Conservation (phyloP, 2,329 filamentous ascomycete genomes). For the Stromatinia cepivora region DNA sequence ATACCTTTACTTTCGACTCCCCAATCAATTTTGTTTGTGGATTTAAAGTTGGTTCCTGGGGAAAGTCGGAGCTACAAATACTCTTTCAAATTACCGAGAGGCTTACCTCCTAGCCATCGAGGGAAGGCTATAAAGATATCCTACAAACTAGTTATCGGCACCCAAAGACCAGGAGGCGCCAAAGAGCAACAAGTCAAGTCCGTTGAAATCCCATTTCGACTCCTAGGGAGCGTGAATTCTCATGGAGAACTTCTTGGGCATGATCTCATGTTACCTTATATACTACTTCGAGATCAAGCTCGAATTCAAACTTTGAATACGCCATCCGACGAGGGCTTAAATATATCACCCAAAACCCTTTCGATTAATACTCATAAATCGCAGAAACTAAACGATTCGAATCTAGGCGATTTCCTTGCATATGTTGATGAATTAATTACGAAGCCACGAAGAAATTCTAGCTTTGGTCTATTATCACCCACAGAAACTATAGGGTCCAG, state of each 20-base stretch:
- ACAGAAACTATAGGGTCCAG: conserved; percentile 59
- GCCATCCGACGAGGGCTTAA: conserved; percentile 23
- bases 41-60: conserved; percentile 81
- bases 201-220: conserved; percentile 89
- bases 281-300: conserved; percentile 82
- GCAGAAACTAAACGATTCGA: conserved; percentile 38
- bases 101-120: conserved; percentile 86
- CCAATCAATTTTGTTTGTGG: conserved; percentile 93
- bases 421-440: conserved; percentile 77
- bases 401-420: conserved; percentile 65
- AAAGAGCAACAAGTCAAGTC: conserved; percentile 82
- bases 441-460: conserved; percentile 54
- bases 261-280: conserved; percentile 91
- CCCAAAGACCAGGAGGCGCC: conserved; percentile 76
- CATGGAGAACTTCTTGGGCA: conserved; percentile 88
- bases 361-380: conserved; percentile 36
- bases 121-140: conserved; percentile 92
- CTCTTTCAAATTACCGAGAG: conserved; percentile 79
- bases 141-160: conserved; percentile 89
- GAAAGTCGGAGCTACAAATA: conserved; percentile 89
- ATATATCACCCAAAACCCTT: conserved; percentile 24
- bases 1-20: conserved; percentile 92
- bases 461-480: conserved; percentile 68
- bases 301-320: conserved; percentile 36
- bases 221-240: conserved; percentile 88